Conservation (phyloP, 202 grass and related monocot genomes). For the Setaria viridis region DNA sequence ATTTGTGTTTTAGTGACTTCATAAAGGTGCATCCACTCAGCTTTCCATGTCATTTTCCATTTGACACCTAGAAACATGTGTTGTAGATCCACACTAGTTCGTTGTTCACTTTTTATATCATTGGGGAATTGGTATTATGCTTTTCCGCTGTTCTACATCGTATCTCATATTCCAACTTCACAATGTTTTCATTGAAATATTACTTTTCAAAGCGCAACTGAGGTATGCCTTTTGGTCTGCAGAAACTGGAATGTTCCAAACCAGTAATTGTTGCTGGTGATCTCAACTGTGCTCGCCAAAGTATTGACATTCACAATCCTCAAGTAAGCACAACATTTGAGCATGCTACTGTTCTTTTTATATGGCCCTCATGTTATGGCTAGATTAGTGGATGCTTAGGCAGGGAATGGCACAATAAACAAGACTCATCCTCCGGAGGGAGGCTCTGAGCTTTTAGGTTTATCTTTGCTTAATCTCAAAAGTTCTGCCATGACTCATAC, state of each 20-base stretch:
- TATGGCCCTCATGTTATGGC: background rate
- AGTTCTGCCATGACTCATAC: too few species aligned
- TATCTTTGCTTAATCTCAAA: too few species aligned
- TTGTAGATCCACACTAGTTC: background rate
- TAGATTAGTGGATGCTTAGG: too few species aligned
- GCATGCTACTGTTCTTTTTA: background rate
- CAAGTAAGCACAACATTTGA: constrained; percentile 49
- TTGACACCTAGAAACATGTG: constrained; percentile 10
- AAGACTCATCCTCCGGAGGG: too few species aligned
- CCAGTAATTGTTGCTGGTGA: constrained; percentile 73
- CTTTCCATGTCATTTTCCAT: constrained; percentile 34
- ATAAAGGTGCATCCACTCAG: constrained; percentile 52
- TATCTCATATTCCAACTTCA: background rate
- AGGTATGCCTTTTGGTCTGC: constrained; percentile 34
- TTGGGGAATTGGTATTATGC: background rate
- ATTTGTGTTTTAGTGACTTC: constrained; percentile 60
- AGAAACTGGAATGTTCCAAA: constrained; percentile 68
- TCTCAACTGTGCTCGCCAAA: constrained; percentile 63
- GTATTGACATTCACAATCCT: constrained; percentile 79
- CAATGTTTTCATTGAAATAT: background rate
- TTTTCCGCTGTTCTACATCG: constrained; percentile 3
- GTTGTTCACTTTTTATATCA: background rate
- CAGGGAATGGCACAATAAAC: too few species aligned
- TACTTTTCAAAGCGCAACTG: constrained; percentile 31
- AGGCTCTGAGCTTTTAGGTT: too few species aligned